A percentile compares a stretch with the other conserved stretches of the same genome.
Evolutionary conservation across 208 protist genomes (phyloP).

Genomic region (Crithidia brevicula): DNA sequence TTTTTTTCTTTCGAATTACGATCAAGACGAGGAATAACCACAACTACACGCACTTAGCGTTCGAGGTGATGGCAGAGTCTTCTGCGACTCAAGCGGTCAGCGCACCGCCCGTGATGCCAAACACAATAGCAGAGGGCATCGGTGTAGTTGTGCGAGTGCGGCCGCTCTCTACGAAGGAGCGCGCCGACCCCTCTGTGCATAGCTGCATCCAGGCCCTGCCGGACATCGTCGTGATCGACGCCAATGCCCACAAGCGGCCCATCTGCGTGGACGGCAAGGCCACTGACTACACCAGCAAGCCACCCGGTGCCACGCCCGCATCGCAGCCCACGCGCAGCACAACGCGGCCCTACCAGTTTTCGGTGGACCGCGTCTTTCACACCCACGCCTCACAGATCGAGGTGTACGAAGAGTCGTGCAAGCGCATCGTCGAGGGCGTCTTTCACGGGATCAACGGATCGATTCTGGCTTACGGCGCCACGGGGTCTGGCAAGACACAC

Average conservation of each 20-base stretch:
- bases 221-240: conserved; percentile 62
- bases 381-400: conserved; percentile 72
- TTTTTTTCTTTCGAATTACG: conserved; percentile 11
- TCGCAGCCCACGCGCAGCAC: conserved; percentile 17
- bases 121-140: conserved; percentile 34
- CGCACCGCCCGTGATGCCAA: neutral
- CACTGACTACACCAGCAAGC: neutral
- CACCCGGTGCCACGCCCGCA: neutral
- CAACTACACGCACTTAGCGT: neutral
- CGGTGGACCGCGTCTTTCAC: conserved; percentile 72
- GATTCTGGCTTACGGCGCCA: conserved; percentile 90
- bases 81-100: neutral
- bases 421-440: conserved; percentile 59
- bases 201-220: conserved; percentile 72
- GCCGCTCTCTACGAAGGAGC: conserved; percentile 70
- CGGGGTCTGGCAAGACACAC: conserved; percentile 90
- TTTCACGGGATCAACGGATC: conserved; percentile 88
- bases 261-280: neutral
- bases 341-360: conserved; percentile 63
- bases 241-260: conserved; percentile 10
- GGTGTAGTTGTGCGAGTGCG: conserved; percentile 74
- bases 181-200: conserved; percentile 59
- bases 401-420: conserved; percentile 72
- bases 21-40: neutral
- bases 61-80: conserved; percentile 7